Percentiles rank a stretch among this genome's conserved stretches.
phyloP scores from a whole-genome alignment of 805 yeast genomes.

The Diddensiella santjacobensis region DNA sequence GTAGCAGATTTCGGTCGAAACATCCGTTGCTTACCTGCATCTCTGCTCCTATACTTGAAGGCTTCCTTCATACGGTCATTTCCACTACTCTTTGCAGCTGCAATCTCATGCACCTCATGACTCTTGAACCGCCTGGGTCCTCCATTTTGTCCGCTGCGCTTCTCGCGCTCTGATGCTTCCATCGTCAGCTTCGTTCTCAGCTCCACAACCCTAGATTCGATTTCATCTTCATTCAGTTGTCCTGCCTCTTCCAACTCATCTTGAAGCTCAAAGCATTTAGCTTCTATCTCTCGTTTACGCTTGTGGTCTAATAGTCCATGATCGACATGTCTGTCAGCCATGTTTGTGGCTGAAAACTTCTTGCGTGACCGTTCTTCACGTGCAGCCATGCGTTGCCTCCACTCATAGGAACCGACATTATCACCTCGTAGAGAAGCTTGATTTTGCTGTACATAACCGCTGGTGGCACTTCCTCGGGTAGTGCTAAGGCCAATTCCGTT shows the following conservation, averaged over 20 bases:
- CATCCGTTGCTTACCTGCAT: neutral
- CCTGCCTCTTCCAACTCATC: slow-evolving; percentile 28
- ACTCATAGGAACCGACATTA: slow-evolving; percentile 22
- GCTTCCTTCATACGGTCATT: slow-evolving; percentile 22
- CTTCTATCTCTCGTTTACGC: slow-evolving; percentile 28
- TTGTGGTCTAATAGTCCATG: slow-evolving; percentile 28
- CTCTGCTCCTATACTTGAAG: slow-evolving; percentile 4
- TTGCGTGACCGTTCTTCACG: slow-evolving; percentile 6
- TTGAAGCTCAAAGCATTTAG: slow-evolving; percentile 27
- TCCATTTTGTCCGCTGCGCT: neutral
- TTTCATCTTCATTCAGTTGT: slow-evolving; percentile 20
- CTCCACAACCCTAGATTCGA: slow-evolving; percentile 20
- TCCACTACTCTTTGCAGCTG: slow-evolving; percentile 17
- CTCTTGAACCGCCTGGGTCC: slow-evolving; percentile 1
- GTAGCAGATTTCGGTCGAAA: neutral
- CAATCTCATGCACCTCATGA: slow-evolving; percentile 21
- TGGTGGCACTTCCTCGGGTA: slow-evolving; percentile 35
- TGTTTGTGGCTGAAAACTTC: slow-evolving; percentile 14
- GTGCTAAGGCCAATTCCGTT: slow-evolving; percentile 36
- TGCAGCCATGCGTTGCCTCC: slow-evolving; percentile 17
- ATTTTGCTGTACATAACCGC: slow-evolving; percentile 33
- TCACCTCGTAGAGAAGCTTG: slow-evolving; percentile 14
- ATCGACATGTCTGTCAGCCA: slow-evolving; percentile 24
- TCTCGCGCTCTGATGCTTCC: slow-evolving; percentile 8
- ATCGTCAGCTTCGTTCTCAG: slow-evolving; percentile 19